Evolutionary conservation across 495 filamentous ascomycete genomes (phyloP), one percentile per base, ranked within the genome.

Genomic region (Xylaria curta): DNA sequence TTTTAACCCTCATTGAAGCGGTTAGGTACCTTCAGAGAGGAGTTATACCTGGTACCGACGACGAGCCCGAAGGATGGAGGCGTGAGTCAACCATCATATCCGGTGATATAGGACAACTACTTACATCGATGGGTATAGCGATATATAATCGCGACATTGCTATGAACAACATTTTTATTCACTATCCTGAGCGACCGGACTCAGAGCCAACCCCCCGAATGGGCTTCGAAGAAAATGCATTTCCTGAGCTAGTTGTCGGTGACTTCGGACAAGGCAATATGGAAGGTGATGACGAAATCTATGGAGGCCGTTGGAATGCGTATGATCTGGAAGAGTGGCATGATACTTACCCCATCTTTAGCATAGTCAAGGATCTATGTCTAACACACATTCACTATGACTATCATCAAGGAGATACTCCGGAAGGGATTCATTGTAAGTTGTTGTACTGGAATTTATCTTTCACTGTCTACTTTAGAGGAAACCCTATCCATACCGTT

Each of bases 211-310:
- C 9, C 0, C 24, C 68, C 17, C 10, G 6, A 21, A 21, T 21
- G 28, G 68, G 53, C 26, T 49, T 49, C 0, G 26, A 61, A 24
- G 53, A 40, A n/a, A 70, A 70, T 53, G 68, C 68, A 21, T 70
- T 70, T 47, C 68, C 68, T n/a, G 68, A 70, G 56, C 17, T 62
- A 9, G 19, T 70, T 7, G 6, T 70, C 40, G 68, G 68, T 2
- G 56, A 70, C 24, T 63, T 70, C 19, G 58, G 56, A 6, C 24
- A 69, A 3, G 36, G 31, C 1, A 12, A 24, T 5, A 24, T 68
- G 4, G 12, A 69, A 0, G 38, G n/a, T 13, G 54, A 69, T 28
- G 2, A 0, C 0, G 24, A 42, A 21, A n/a, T 24, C n/a, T 0
- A 0, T 1, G 1, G 5, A 13, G 65, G 65, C 4, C 31, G 47